Base-by-base conservation (phyloP, 2,329 filamentous ascomycete species). In the Capronia americana region DNA sequence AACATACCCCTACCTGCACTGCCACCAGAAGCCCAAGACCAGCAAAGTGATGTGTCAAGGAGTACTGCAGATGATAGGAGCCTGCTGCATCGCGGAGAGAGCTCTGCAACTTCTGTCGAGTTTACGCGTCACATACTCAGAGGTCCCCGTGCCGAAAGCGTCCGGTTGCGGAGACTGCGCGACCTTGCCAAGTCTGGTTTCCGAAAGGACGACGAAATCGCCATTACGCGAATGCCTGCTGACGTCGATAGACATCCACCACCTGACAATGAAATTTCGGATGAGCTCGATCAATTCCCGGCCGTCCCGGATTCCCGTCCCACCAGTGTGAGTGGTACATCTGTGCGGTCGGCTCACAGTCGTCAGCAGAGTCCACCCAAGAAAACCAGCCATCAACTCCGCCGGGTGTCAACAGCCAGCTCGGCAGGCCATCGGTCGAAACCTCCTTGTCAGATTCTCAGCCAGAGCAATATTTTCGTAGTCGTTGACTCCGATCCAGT, bases 401-500 rank as follows among this genome's bases (percentile, higher is more conserved):
- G 62, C 12, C 64, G 65, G 24, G 26, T 57, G 17, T 70, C 66
- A 2, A 66, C 63, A 44, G 50, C 50, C n/a, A 41, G 57, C 38
- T 28, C 50, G 4, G 32, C 32, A 8, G 20, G 51, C 28, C 55
- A n/a, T 28, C 53, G 34, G 8, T 6, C 51, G 24, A 54, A 20
- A 23, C 41, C 32, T 7, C 28, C 55, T 34, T 24, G 41, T 14
- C 66, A 70, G 34, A 30, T 57, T 17, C 67, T 70, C 7, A 59
- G 61, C 26, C 64, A 69, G 55, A 70, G 69, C 38, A 69, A 69
- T 23, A 71, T 71, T 30, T 68, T 68, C 55, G 66, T 71, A 8
- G 61, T 71, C 48, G 69, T 71, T 23, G 69, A 71, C 51, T 65
- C 67, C 14, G 65, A 71, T 34, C 69, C 69, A 51, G 61, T 68